Evolutionary conservation across 2,329 filamentous ascomycete species (phyloP), one percentile per base, ranked within the genome.

Genomic region (Phyllosticta ampelicida): DNA sequence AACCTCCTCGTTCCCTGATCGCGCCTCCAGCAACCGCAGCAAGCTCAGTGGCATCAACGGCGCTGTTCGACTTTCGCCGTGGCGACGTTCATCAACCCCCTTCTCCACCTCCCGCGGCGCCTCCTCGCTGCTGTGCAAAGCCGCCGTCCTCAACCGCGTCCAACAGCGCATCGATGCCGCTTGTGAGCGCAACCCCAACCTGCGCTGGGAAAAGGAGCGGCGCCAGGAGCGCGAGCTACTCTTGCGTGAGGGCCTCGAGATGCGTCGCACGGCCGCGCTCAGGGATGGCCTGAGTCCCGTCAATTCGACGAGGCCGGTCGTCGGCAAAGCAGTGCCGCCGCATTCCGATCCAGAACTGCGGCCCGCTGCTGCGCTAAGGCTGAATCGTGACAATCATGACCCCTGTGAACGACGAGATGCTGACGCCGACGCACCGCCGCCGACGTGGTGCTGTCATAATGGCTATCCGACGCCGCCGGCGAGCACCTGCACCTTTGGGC

Each of bases 1-100:
- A 85, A 89, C 65, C 86, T 88, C 59, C 76, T 85, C 55, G 82
- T 16, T 85, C 68, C 79, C 84, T 23, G 83, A 82, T 58, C 76
- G 74, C 11, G 74, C 55, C 9, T 36, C 44, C 44, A 58, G 13
- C 36, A 16, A 44, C 49, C 49, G 49, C 49, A 51, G 49, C 48
- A 50, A 16, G 13, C 18, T 19, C 18, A 5, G 18, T 5, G 19
- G 6, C 49, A 19, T 73, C 51, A 77, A 75, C 62, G 73, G 77
- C 58, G 69, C 74, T 1, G 66, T 77, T 10, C 76, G 74, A 73
- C 80, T 89, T 0, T 88, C 85, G 9, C 80, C 78, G 52, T 85
- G 86, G 1, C 84, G 26, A 83, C 82, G 58, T 76, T 74, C 11
- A 74, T 51, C 13, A 26, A 50, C 53, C n/a, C 49, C 50, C 10